Evolutionary conservation across 805 yeast species (phyloP), one percentile per base, ranked within the genome.

Genomic region (Zygosaccharomyces rouxii): DNA sequence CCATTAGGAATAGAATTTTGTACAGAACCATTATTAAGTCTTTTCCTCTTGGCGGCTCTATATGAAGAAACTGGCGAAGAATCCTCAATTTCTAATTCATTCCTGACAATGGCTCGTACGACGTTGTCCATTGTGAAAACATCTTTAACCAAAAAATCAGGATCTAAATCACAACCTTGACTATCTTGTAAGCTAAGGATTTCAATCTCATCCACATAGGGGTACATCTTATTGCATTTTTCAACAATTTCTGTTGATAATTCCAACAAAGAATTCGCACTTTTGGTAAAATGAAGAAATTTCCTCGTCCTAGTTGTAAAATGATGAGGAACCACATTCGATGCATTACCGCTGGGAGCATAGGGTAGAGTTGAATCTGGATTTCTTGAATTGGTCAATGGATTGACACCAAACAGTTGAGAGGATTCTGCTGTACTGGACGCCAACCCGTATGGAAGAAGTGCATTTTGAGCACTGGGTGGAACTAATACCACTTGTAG

Each of bases 151-250:
- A 65, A 51, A 54, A 81, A 86, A 51, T 86, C 95, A 0, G 90
- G 90, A 63, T 87, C 96, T 48, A 87, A 68, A 60, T 87, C 95
- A 55, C 90, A 85, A 48, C 75, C 76, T 50, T 79, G 76, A 37
- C 64, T 65, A 63, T 86, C 92, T 59, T 86, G 95, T 4, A 87
- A 66, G 44, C 78, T 76, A n/a, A 74, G 67, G 35, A 87, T 77
- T 5, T 72, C 71, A 16, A 86, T 62, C 0, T 75, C 74, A 4
- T 74, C 78, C 37, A 64, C 38, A 19, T 73, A 73, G 0, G 94
- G 94, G 54, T 87, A 87, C 45, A 86, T 69, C 59, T 79, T 81
- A 29, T 70, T 62, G 59, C 80, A 83, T 50, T 88, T 73, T 5
- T 62, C 63, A n/a, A 70, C 61, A 19, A 86, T 74, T 47, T 81